Evolutionary conservation across 148 eudicot species (phyloP).

Genomic region (Nepenthes gracilis): DNA sequence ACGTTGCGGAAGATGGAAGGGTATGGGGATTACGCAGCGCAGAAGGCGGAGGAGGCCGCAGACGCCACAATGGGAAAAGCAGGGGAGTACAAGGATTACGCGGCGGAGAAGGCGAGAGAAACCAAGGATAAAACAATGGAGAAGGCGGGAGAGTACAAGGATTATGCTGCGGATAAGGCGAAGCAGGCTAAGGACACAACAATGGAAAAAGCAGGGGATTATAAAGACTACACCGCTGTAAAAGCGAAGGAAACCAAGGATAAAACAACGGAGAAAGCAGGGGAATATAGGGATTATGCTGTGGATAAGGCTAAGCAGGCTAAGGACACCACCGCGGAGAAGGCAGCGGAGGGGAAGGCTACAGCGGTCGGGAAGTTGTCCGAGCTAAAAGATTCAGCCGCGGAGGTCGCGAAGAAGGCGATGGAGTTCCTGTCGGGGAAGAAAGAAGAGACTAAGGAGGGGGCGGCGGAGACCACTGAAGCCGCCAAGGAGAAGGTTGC

Average conservation of each 20-base stretch:
- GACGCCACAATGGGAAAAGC: slow-evolving; percentile 16
- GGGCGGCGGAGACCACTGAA: slow-evolving; percentile 9
- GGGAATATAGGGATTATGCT: slow-evolving; percentile 20
- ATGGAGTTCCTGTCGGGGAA: slow-evolving; percentile 17
- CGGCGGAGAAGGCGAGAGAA: slow-evolving; percentile 18
- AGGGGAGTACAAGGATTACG: slow-evolving; percentile 26
- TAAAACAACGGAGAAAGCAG: slow-evolving; percentile 11
- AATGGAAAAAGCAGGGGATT: slow-evolving; percentile 21
- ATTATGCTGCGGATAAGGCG: slow-evolving; percentile 16
- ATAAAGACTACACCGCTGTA: slow-evolving; percentile 2
- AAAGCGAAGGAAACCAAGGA: slow-evolving; percentile 9
- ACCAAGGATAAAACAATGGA: slow-evolving; percentile 17
- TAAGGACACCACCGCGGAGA: slow-evolving; percentile 17
- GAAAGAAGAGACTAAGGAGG: slow-evolving; percentile 19
- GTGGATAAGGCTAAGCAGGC: slow-evolving; percentile 20
- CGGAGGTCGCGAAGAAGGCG: slow-evolving; percentile 20
- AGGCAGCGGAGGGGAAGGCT: slow-evolving; percentile 4
- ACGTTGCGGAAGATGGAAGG: slow-evolving; percentile 11
- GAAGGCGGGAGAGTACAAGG: slow-evolving; percentile 17
- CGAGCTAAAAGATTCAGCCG: slow-evolving; percentile 14
- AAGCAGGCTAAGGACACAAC: slow-evolving; percentile 11
- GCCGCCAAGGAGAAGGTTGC: slow-evolving; percentile 12
- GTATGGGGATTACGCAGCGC: slow-evolving; percentile 20
- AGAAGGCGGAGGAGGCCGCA: slow-evolving; percentile 19
- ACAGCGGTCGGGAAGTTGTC: slow-evolving; percentile 12